Base-by-base conservation (phyloP, 257 asterid species). In the Solanum pennellii region DNA sequence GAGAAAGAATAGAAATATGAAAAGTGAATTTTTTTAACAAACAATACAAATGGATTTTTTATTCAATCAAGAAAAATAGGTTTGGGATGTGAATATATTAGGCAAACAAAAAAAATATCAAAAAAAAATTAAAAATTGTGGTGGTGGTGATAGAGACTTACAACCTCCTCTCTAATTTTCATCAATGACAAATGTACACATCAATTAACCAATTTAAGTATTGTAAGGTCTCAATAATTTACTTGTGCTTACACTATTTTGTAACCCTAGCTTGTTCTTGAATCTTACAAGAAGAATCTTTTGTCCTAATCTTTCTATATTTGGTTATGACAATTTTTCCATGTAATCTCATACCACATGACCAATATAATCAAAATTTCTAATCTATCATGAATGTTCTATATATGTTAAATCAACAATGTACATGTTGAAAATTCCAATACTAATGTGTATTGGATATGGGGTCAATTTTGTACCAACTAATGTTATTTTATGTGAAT, bases 91-190 rank as follows among this genome's bases (percentile, higher is more conserved):
- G 76, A 84, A 33, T 72, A 71, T 71, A 52, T 52, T 79, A 80
- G 88, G 60, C 82, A 60, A 71, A 49, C 10, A 42, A 25, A 77
- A 44, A 75, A 75, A 77, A 59, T 2, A 18, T 1, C 1, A 65
- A 11, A 52, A 44, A 44, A 2, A 37, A 37, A 7, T 5, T 31
- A 31, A 31, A 37, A 62, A n/a, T 65, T 29, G 21, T 85, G 59
- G 66, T 84, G 87, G 88, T 72, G 83, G 27, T 71, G 92, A 90
- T 88, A 41, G 83, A 66, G 89, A 90, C 91, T 29, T 89, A 62
- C 84, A 82, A 90, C 91, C 92, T 90, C 88, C 87, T 86, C 79
- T 68, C 86, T 27, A 74, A 39, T 76, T 74, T 89, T 88, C 76
- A 44, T 88, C 71, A 44, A 82, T 62, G 87, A 79, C 3, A 80